Evolutionary conservation across 768 basidiomycete genomes (phyloP).

Genomic region (Termitomyces sp.): DNA sequence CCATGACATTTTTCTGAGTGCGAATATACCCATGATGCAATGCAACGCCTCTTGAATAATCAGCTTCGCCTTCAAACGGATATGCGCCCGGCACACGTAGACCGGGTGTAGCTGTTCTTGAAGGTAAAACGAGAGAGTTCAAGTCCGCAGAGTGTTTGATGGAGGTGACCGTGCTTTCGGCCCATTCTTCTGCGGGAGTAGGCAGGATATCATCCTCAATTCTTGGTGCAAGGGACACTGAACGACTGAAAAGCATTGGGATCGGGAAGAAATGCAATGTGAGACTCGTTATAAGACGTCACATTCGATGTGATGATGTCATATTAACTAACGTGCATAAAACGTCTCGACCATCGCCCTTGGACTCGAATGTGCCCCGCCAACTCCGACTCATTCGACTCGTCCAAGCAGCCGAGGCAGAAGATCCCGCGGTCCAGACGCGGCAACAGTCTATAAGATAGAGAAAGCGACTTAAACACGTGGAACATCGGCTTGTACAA

Average conservation of each 20-base stretch:
- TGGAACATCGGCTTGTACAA: background rate
- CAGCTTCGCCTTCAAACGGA: conserved; percentile 1
- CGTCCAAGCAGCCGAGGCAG: background rate
- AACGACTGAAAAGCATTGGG: background rate
- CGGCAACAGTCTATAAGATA: background rate
- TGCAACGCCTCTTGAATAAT: background rate
- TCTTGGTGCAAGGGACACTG: conserved; percentile 4
- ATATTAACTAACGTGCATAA: too few relatives aligned
- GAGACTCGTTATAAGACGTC: background rate
- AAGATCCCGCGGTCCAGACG: background rate
- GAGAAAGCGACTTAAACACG: background rate
- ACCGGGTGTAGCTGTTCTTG: conserved; percentile 7
- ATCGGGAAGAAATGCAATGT: background rate
- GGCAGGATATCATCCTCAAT: conserved; percentile 9
- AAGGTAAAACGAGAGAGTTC: background rate
- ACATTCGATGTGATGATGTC: conserved; percentile 1
- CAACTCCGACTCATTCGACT: background rate
- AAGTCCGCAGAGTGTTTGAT: conserved; percentile 5
- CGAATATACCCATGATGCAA: conserved; percentile 17
- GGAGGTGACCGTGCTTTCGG: conserved; percentile 2
- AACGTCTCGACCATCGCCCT: too few relatives aligned
- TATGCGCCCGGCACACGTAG: conserved; percentile 15
- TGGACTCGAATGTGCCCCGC: too few relatives aligned
- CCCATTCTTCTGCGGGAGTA: conserved; percentile 14
- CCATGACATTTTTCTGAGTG: conserved; percentile 15